These are phyloP conservation scores for Pseudocercospora ulei DNA, from an alignment of 2,329 filamentous ascomycete genomes.

Conservation along the genomic window DNA sequence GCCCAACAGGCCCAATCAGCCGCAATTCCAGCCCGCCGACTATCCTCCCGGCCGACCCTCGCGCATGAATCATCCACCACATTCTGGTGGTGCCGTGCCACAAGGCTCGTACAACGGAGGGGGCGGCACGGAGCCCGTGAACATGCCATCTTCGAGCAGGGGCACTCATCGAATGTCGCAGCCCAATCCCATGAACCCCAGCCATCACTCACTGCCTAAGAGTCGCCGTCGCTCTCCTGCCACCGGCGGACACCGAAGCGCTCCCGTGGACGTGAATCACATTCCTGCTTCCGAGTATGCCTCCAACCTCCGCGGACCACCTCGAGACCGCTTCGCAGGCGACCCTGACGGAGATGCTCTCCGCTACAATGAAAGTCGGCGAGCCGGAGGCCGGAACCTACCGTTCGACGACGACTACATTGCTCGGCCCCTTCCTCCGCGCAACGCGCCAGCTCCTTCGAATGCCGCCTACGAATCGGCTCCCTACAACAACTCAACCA, in stretches of 20 bases:
- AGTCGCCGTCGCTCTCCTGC: conserved; percentile 23
- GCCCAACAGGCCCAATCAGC: conserved; percentile 15
- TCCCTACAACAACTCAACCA: conserved; percentile 17
- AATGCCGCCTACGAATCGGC: conserved; percentile 17
- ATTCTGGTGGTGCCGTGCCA: conserved; percentile 12
- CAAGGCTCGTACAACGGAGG: conserved; percentile 16
- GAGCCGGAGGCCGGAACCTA: conserved; percentile 11
- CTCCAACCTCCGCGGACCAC: conserved; percentile 25
- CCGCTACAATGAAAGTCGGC: conserved; percentile 14
- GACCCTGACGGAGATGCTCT: conserved; percentile 17
- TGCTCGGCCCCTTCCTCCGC: conserved; percentile 18
- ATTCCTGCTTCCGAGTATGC: conserved; percentile 25
- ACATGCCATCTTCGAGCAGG: conserved; percentile 21
- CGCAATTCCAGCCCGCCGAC: conserved; percentile 17
- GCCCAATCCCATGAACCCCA: conserved; percentile 10
- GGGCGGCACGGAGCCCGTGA: conserved; percentile 20
- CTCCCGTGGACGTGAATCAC: conserved; percentile 23
- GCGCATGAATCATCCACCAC: conserved; percentile 16
- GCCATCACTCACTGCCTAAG: conserved; percentile 18
- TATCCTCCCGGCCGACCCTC: conserved; percentile 10
- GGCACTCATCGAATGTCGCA: conserved; percentile 21
- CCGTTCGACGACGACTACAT: conserved; percentile 20
- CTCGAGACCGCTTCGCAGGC: conserved; percentile 19
- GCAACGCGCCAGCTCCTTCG: conserved; percentile 14
- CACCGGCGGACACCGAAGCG: conserved; percentile 23